Conservation (phyloP, 805 yeast species). For the baker's yeast (Saccharomyces cerevisiae) region DNA sequence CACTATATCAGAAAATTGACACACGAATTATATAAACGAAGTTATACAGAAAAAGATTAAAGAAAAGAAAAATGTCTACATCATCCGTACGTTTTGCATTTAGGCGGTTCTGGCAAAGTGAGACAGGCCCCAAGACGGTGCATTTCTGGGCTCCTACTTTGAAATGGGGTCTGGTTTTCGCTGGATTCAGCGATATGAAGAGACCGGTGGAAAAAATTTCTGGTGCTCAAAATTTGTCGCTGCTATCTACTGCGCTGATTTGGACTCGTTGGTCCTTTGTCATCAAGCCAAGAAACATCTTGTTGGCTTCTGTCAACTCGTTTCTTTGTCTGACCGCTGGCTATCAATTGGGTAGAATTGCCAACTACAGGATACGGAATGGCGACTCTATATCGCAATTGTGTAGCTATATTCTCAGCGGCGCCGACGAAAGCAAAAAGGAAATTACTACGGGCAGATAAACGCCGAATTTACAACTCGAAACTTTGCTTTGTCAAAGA, state of each 20-base stretch:
- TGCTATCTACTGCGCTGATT: slow-evolving; percentile 84
- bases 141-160: slow-evolving; percentile 90
- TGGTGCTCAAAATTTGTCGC: slow-evolving; percentile 63
- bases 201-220: slow-evolving; percentile 92
- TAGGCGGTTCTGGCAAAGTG: slow-evolving; percentile 66
- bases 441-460: neutral
- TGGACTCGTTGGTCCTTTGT: slow-evolving; percentile 99
- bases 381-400: slow-evolving; percentile 60
- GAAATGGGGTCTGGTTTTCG: slow-evolving; percentile 88
- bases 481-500: neutral
- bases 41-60: neutral
- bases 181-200: slow-evolving; percentile 78
- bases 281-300: slow-evolving; percentile 77
- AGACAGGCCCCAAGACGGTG: slow-evolving; percentile 92
- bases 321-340: slow-evolving; percentile 89
- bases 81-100: slow-evolving; percentile 35
- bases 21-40: neutral
- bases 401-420: slow-evolving; percentile 49
- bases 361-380: slow-evolving; percentile 49
- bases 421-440: slow-evolving; percentile 22
- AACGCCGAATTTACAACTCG: neutral
- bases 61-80: slow-evolving; percentile 7
- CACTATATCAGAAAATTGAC: neutral
- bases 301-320: slow-evolving; percentile 89
- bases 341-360: slow-evolving; percentile 68